phyloP scores from a whole-genome alignment of 2,329 filamentous ascomycete species.

The Fusarium oxysporum region DNA sequence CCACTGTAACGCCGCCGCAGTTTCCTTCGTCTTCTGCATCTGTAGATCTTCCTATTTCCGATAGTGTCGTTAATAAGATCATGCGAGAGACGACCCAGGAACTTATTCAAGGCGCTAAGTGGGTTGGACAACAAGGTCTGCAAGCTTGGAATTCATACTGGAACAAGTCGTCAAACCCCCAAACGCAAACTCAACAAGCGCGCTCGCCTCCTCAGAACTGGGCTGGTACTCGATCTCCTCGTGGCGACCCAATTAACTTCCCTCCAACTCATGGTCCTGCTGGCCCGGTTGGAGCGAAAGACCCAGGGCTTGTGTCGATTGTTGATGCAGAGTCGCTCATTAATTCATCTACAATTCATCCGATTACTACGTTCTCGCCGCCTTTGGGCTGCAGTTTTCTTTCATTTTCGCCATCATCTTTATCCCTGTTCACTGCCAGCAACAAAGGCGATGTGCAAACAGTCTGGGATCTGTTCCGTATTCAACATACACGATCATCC shows the following conservation, averaged over 20 bases:
- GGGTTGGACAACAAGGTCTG: conserved; percentile 80
- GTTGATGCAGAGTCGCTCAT: conserved; percentile 74
- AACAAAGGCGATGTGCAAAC: conserved; percentile 86
- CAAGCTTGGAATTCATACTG: conserved; percentile 86
- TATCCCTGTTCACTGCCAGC: conserved; percentile 82
- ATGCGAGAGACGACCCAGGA: conserved; percentile 85
- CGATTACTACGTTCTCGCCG: conserved; percentile 76
- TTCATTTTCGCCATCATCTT: conserved; percentile 79
- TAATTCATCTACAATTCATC: conserved; percentile 65
- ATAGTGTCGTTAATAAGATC: conserved; percentile 79
- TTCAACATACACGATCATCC: conserved; percentile 72
- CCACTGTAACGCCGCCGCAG: conserved; percentile 74
- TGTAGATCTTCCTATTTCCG: conserved; percentile 77
- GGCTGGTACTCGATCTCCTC: conserved; percentile 57
- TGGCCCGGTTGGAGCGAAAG: conserved; percentile 68
- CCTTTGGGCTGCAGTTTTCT: conserved; percentile 83
- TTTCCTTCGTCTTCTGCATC: conserved; percentile 74
- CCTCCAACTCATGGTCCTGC: conserved; percentile 79
- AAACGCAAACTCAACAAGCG: conserved; percentile 57
- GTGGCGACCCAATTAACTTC: conserved; percentile 67
- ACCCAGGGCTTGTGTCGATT: conserved; percentile 80
- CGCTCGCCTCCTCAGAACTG: conserved; percentile 63
- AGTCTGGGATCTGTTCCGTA: conserved; percentile 81
- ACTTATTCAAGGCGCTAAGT: conserved; percentile 78
- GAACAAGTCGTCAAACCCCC: conserved; percentile 65